Evolutionary conservation across 805 yeast genomes (phyloP).

Genomic region (Yamadazyma philogaea): DNA sequence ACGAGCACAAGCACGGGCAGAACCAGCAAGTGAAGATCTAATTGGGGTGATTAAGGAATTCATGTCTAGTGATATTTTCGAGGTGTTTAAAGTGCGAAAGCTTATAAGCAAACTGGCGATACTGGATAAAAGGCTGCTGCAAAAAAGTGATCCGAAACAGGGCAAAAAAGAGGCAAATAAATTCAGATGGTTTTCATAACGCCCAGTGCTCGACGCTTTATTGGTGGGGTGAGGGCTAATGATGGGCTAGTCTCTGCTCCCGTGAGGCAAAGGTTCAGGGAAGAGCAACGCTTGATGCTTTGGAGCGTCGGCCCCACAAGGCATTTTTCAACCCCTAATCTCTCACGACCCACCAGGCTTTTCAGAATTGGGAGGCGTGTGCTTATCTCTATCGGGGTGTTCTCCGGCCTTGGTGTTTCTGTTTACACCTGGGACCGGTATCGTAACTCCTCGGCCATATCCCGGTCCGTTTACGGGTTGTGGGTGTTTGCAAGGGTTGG

Average conservation of each 20-base stretch:
- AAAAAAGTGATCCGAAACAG: too few relatives aligned
- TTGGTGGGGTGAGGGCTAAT: too few relatives aligned
- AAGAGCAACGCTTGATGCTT: background rate
- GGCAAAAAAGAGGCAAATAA: too few relatives aligned
- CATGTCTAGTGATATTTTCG: background rate
- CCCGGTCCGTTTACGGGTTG: slow-evolving; percentile 53
- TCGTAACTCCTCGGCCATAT: slow-evolving; percentile 43
- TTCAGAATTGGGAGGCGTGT: background rate
- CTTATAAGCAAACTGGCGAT: background rate
- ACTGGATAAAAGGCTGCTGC: background rate
- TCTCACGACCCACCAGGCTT: background rate
- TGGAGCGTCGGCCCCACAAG: background rate
- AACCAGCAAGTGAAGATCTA: background rate
- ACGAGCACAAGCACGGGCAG: slow-evolving; percentile 16
- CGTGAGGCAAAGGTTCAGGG: background rate
- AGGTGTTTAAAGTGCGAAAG: background rate
- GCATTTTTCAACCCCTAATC: background rate
- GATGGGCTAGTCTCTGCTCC: too few relatives aligned
- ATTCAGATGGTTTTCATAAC: background rate
- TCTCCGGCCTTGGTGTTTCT: slow-evolving; percentile 1
- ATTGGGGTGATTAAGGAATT: background rate
- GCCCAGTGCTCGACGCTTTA: background rate
- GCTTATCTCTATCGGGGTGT: background rate
- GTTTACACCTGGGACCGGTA: slow-evolving; percentile 11
- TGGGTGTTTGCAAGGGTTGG: slow-evolving; percentile 50